Percentiles rank a stretch among this genome's conserved stretches.
Evolutionary conservation across 192 early-diverging fungal genomes (phyloP).

Genomic region (Coemansia brasiliensis): DNA sequence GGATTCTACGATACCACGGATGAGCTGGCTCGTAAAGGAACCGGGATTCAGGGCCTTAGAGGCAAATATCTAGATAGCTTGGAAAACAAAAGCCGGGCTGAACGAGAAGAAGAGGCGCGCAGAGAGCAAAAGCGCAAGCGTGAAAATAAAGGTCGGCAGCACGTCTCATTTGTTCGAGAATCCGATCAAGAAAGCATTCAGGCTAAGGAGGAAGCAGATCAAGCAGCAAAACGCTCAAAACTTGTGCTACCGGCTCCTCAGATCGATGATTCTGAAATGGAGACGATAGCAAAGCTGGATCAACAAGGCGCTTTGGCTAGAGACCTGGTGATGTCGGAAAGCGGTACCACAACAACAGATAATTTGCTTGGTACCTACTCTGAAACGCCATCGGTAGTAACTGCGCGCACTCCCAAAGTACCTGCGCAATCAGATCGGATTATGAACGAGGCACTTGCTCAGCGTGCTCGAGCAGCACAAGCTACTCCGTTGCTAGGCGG

Average conservation of each 20-base stretch:
- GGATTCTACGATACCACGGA: conserved; percentile 94
- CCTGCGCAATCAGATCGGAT: conserved; percentile 63
- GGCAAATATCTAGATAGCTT: conserved; percentile 73
- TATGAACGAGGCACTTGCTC: conserved; percentile 80
- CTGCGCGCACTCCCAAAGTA: conserved; percentile 51
- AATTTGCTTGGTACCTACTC: conserved; percentile 76
- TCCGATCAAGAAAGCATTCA: conserved; percentile 30
- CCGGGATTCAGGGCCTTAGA: conserved; percentile 65
- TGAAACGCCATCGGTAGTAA: conserved; percentile 43
- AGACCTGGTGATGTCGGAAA: conserved; percentile 63
- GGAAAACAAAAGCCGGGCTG: conserved; percentile 80
- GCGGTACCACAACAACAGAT: conserved; percentile 58
- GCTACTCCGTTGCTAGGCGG: conserved; percentile 87
- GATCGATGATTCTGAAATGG: conserved; percentile 86
- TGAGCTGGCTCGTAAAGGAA: conserved; percentile 65
- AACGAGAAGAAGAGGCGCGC: conserved; percentile 80
- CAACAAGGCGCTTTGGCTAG: conserved; percentile 74
- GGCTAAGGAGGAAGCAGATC: conserved; percentile 64
- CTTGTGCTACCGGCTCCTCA: conserved; percentile 88
- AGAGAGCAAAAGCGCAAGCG: conserved; percentile 73
- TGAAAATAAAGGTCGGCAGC: conserved; percentile 59
- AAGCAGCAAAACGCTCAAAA: conserved; percentile 70
- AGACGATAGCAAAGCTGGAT: conserved; percentile 89
- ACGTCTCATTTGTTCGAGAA: conserved; percentile 57
- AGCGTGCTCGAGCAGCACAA: conserved; percentile 67